Conservation (phyloP, 768 basidiomycete species). For the Boletellus ananas region DNA sequence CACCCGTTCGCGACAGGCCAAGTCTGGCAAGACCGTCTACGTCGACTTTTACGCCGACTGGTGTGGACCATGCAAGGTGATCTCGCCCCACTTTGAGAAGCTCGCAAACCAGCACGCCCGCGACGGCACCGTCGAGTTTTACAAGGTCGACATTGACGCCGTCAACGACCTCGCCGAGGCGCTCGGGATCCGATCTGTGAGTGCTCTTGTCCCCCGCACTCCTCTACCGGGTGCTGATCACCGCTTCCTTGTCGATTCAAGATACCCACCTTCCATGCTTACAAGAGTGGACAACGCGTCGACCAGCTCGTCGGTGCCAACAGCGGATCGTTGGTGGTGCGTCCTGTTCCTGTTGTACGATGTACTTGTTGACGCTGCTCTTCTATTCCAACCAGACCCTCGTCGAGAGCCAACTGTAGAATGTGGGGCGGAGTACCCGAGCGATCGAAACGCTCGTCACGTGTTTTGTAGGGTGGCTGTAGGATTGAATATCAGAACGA, state of each 20-base stretch:
- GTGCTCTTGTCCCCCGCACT: background rate
- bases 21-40: background rate
- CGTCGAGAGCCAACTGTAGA: background rate
- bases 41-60: background rate
- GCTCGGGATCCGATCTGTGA: background rate
- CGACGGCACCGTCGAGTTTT: background rate
- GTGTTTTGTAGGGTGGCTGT: too few species aligned
- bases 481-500: too few species aligned
- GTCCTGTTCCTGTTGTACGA: background rate
- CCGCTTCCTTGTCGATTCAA: background rate
- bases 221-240: background rate
- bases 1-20: background rate
- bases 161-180: background rate
- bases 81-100: background rate
- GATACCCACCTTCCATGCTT: slow-evolving; percentile 21
- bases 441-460: too few species aligned
- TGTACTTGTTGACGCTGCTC: background rate
- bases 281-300: background rate
- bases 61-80: background rate
- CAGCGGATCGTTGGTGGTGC: background rate
- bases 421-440: background rate
- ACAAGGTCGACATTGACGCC: background rate
- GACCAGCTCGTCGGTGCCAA: background rate
- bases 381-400: background rate
- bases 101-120: background rate